phyloP scores from a whole-genome alignment of 768 basidiomycete genomes.

The Russula virescens region DNA sequence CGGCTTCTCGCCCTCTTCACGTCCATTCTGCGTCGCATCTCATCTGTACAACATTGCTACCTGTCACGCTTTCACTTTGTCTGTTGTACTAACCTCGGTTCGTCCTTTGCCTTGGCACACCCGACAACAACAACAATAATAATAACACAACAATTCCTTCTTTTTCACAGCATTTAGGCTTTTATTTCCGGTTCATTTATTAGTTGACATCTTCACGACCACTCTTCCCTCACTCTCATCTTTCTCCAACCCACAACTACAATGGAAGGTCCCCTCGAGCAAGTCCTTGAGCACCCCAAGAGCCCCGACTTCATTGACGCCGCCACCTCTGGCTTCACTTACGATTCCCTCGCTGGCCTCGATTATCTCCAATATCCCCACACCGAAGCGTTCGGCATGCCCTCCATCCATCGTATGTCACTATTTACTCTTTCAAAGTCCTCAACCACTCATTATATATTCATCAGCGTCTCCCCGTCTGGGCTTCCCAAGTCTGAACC shows the following conservation, averaged over 20 bases:
- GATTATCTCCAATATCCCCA: conserved; percentile 70
- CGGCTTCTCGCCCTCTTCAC: conserved; percentile 26
- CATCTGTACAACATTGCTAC: conserved; percentile 30
- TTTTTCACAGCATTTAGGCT: conserved; percentile 17
- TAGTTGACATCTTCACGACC: conserved; percentile 26
- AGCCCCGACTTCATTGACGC: conserved; percentile 47
- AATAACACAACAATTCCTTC: neutral
- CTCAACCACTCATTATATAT: conserved; percentile 18
- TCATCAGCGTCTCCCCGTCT: conserved; percentile 46
- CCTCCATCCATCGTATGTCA: conserved; percentile 55
- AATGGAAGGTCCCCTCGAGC: conserved; percentile 46
- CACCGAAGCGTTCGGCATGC: conserved; percentile 50
- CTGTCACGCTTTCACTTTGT: conserved; percentile 34
- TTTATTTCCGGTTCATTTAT: conserved; percentile 27
- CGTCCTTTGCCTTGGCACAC: conserved; percentile 20
- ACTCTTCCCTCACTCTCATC: conserved; percentile 19
- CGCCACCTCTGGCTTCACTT: conserved; percentile 35
- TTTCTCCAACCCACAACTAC: conserved; percentile 23
- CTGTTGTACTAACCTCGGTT: conserved; percentile 28
- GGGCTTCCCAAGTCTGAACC: conserved; percentile 57
- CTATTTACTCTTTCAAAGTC: conserved; percentile 4
- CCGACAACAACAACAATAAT: conserved; percentile 4
- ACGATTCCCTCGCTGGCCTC: conserved; percentile 41
- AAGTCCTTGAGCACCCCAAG: conserved; percentile 46
- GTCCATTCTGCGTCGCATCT: conserved; percentile 14